Percentiles rank a stretch among this genome's conserved stretches.
These are phyloP conservation scores for Dactylellina cionopaga DNA, from an alignment of 2,329 filamentous ascomycete species.

Conservation along the genomic window DNA sequence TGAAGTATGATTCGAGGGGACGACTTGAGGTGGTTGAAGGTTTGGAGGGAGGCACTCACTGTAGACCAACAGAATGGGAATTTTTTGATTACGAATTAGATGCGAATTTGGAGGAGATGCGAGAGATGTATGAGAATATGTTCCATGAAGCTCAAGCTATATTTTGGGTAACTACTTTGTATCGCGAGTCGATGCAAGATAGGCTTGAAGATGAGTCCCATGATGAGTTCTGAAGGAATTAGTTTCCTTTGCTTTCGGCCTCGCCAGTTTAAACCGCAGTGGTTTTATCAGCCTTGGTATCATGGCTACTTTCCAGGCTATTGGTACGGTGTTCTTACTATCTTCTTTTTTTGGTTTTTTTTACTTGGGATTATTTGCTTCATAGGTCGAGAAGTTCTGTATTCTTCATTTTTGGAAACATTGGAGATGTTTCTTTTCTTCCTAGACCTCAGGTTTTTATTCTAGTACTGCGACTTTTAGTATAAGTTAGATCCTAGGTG, in stretches of 20 bases:
- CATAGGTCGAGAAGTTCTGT: not conserved
- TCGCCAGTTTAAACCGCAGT: not conserved
- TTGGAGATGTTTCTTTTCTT: not conserved
- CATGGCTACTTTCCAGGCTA: too few species aligned
- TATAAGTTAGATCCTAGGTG: too few species aligned
- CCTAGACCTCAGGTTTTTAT: not conserved
- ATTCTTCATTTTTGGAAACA: not conserved
- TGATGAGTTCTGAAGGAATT: too few species aligned
- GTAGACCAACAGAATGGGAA: not conserved
- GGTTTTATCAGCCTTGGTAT: not conserved
- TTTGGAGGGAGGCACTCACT: not conserved
- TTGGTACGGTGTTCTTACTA: too few species aligned
- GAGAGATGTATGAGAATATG: slow-evolving; percentile 25
- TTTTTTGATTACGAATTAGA: not conserved
- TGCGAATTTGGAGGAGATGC: slow-evolving; percentile 23
- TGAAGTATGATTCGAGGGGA: not conserved
- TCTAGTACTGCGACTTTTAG: not conserved
- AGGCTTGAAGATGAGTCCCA: slow-evolving; percentile 35
- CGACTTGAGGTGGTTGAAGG: not conserved
- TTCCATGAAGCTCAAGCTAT: slow-evolving; percentile 28
- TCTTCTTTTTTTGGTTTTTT: too few species aligned
- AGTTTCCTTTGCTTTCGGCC: too few species aligned
- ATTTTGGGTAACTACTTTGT: slow-evolving; percentile 26
- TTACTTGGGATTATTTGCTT: not conserved
- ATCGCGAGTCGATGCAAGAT: slow-evolving; percentile 33